Percentiles rank a stretch among this genome's conserved stretches.
These are phyloP conservation scores for Schizosaccharomyces octosporus DNA, from an alignment of 805 yeast species.

Conservation along the genomic window DNA sequence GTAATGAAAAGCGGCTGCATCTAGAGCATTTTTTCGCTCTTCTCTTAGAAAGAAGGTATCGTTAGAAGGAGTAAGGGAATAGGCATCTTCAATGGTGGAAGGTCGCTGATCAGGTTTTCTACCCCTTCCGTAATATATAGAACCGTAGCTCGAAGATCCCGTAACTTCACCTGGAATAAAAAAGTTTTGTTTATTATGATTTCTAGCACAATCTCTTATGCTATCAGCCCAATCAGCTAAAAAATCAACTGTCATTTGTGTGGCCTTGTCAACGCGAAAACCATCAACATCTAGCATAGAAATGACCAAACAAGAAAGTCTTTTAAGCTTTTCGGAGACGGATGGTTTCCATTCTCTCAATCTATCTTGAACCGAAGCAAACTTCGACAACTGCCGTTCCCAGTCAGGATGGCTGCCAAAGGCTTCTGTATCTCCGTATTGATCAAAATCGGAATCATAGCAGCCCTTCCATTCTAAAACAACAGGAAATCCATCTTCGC, in stretches of 20 bases:
- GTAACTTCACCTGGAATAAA: constrained; percentile 1
- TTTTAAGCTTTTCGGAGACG: neutral
- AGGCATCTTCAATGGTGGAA: neutral
- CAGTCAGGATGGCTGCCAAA: constrained; percentile 1
- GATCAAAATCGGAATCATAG: constrained; percentile 1
- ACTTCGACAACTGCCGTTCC: constrained; percentile 1
- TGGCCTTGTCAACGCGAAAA: constrained; percentile 1
- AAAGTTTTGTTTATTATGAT: neutral
- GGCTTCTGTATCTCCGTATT: constrained; percentile 2
- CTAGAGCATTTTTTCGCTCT: neutral
- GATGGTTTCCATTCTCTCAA: constrained; percentile 2
- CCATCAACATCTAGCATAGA: constrained; percentile 2
- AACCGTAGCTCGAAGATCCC: neutral
- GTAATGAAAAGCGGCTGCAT: constrained; percentile 1
- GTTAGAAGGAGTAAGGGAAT: neutral
- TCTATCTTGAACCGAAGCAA: constrained; percentile 2
- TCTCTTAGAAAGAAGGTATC: neutral
- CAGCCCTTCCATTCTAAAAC: neutral
- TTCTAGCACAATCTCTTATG: neutral
- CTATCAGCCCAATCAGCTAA: neutral
- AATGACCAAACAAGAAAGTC: neutral
- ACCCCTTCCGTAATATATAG: constrained; percentile 1
- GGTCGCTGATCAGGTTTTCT: constrained; percentile 1
- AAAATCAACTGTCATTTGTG: constrained; percentile 2
- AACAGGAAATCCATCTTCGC: constrained; percentile 1